phyloP scores from a whole-genome alignment of 768 basidiomycete genomes.

The Lactifluus pinguis region DNA sequence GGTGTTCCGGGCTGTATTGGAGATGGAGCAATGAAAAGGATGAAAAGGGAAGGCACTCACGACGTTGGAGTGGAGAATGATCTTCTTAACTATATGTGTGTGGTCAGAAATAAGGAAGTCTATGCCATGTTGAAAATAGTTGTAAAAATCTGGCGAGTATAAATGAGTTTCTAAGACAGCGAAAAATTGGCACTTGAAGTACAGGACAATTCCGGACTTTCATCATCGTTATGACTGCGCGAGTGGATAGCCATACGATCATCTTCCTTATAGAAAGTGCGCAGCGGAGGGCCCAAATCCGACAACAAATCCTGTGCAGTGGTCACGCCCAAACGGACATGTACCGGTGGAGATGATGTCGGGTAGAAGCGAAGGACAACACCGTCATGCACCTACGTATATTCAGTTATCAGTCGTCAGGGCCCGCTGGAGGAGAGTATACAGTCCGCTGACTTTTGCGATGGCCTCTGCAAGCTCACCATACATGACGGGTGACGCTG shows the following conservation, averaged over 20 bases:
- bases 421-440: background rate
- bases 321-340: constrained; percentile 61
- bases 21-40: background rate
- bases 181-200: constrained; percentile 13
- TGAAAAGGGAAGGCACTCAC: constrained; percentile 35
- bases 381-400: constrained; percentile 59
- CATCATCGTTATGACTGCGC: constrained; percentile 34
- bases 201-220: constrained; percentile 45
- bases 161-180: background rate
- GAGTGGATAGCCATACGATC: constrained; percentile 81
- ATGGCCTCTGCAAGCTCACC: constrained; percentile 63
- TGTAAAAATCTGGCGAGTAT: constrained; percentile 63
- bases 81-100: constrained; percentile 71
- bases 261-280: constrained; percentile 82
- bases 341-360: constrained; percentile 39
- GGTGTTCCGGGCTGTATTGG: constrained; percentile 68
- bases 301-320: constrained; percentile 74
- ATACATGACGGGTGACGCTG: constrained; percentile 55
- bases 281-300: constrained; percentile 70
- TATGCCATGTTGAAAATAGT: constrained; percentile 87
- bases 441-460: constrained; percentile 42
- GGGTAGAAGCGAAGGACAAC: constrained; percentile 63
- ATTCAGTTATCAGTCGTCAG: background rate
- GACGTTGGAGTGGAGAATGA: constrained; percentile 80
- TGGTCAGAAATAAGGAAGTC: constrained; percentile 75